Percentiles rank a stretch among this genome's conserved stretches.
Evolutionary conservation across 352 stramenopile species (phyloP).

Genomic region (Phytophthora colocasiae): DNA sequence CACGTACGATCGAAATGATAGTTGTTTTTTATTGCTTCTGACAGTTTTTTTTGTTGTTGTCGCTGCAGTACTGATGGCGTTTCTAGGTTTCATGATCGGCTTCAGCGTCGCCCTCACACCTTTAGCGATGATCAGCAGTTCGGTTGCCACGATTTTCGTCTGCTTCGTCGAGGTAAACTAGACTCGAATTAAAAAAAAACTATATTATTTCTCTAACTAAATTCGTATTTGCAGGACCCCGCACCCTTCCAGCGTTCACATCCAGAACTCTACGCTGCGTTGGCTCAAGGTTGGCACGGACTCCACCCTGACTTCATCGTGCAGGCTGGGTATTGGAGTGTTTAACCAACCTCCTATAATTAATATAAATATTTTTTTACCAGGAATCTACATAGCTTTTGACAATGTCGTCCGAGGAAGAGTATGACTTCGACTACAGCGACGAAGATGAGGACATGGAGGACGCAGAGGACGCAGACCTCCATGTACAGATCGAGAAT

Average conservation of each 20-base stretch:
- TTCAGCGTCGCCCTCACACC: constrained; percentile 81
- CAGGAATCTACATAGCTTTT: background rate
- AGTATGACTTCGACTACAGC: constrained; percentile 94
- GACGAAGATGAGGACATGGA: constrained; percentile 93
- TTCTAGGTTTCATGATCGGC: constrained; percentile 7
- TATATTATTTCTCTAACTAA: background rate
- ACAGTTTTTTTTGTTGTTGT: background rate
- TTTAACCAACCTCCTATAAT: background rate
- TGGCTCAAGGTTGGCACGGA: constrained; percentile 80
- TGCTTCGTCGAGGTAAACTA: constrained; percentile 92
- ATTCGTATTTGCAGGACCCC: constrained; percentile 46
- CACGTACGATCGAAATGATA: background rate
- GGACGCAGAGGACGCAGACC: constrained; percentile 67
- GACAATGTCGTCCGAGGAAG: constrained; percentile 59
- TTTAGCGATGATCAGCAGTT: constrained; percentile 92
- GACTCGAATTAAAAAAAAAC: background rate
- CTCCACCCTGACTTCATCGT: constrained; percentile 83
- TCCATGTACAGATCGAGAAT: constrained; percentile 94
- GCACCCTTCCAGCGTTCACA: constrained; percentile 69
- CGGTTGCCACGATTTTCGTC: constrained; percentile 95
- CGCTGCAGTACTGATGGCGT: background rate
- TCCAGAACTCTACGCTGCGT: constrained; percentile 70
- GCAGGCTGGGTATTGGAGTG: background rate
- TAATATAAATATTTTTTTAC: background rate
- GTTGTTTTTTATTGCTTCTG: background rate